Conservation (phyloP, 2,329 filamentous ascomycete species). For the Monosporascus sp. region DNA sequence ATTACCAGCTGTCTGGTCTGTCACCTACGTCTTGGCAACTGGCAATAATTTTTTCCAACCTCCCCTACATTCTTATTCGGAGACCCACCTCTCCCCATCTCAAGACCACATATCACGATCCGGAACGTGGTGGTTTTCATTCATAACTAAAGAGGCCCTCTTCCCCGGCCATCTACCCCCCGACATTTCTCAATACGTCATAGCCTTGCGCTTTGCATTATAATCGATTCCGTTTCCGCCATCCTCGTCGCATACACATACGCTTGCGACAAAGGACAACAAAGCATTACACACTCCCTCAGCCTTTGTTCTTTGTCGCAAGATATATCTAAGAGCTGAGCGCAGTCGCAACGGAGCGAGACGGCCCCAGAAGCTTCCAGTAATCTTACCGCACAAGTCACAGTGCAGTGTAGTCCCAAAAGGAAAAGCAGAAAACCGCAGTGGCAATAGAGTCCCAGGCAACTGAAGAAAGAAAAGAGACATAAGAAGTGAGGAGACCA, state of each 20-base stretch:
- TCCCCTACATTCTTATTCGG: background rate
- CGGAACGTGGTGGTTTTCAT: too few relatives aligned
- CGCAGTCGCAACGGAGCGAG: slow-evolving; percentile 9
- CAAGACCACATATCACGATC: too few relatives aligned
- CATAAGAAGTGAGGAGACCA: slow-evolving; percentile 12
- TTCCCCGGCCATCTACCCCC: too few relatives aligned
- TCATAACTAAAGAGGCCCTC: too few relatives aligned
- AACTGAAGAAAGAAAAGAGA: slow-evolving; percentile 23
- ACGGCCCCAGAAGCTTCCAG: slow-evolving; percentile 12
- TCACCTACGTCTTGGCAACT: slow-evolving; percentile 21
- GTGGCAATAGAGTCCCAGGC: slow-evolving; percentile 15
- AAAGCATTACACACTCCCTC: slow-evolving; percentile 4
- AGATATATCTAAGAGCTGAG: background rate
- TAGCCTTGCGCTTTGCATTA: background rate
- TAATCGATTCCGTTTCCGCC: background rate
- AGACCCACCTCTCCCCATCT: too few relatives aligned
- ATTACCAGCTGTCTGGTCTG: slow-evolving; percentile 19
- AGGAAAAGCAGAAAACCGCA: slow-evolving; percentile 1
- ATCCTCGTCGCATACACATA: slow-evolving; percentile 1
- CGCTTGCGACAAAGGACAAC: slow-evolving; percentile 13
- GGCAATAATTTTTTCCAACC: background rate
- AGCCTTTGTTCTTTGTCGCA: slow-evolving; percentile 1
- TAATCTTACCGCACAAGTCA: slow-evolving; percentile 25
- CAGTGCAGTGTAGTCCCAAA: slow-evolving; percentile 28
- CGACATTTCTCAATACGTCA: too few relatives aligned